These are phyloP conservation scores for Alternaria tenuissima DNA, from an alignment of 2,329 filamentous ascomycete genomes.

Conservation along the genomic window DNA sequence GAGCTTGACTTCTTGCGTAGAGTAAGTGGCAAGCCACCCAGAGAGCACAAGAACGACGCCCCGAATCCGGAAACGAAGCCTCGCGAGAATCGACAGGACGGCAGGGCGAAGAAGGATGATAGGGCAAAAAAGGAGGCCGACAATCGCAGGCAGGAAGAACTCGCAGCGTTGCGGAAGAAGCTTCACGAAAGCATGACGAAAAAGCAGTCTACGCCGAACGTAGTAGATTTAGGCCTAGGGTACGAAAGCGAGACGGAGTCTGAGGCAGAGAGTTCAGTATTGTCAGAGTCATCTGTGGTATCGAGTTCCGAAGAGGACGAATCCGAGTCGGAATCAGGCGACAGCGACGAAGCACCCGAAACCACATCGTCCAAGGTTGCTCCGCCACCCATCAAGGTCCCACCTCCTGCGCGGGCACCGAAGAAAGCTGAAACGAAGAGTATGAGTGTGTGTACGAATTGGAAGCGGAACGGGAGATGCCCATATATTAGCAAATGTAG, in stretches of 20 bases:
- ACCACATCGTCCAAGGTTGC: slow-evolving; percentile 48
- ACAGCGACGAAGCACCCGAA: slow-evolving; percentile 44
- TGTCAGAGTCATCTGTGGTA: slow-evolving; percentile 43
- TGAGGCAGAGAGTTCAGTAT: slow-evolving; percentile 31
- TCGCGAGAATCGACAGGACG: slow-evolving; percentile 10
- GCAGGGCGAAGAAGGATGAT: background rate
- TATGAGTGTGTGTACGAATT: slow-evolving; percentile 32
- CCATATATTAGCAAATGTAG: slow-evolving; percentile 36
- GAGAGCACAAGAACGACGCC: background rate
- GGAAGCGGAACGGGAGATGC: slow-evolving; percentile 39
- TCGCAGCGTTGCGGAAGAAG: slow-evolving; percentile 46
- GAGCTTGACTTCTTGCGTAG: slow-evolving; percentile 53
- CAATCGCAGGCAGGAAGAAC: slow-evolving; percentile 24
- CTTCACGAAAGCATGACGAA: slow-evolving; percentile 45
- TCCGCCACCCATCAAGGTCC: slow-evolving; percentile 21
- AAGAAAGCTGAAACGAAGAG: slow-evolving; percentile 15
- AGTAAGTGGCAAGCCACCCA: slow-evolving; percentile 31
- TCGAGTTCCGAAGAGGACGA: slow-evolving; percentile 42
- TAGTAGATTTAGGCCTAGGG: slow-evolving; percentile 39
- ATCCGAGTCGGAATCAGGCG: slow-evolving; percentile 35
- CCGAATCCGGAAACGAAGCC: background rate
- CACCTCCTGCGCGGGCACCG: slow-evolving; percentile 20
- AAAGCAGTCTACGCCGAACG: slow-evolving; percentile 21
- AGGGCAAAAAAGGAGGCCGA: slow-evolving; percentile 6
- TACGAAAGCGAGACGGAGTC: slow-evolving; percentile 43